These are phyloP conservation scores for Vigna mungo DNA, from an alignment of 306 rosid genomes.

Conservation along the genomic window DNA sequence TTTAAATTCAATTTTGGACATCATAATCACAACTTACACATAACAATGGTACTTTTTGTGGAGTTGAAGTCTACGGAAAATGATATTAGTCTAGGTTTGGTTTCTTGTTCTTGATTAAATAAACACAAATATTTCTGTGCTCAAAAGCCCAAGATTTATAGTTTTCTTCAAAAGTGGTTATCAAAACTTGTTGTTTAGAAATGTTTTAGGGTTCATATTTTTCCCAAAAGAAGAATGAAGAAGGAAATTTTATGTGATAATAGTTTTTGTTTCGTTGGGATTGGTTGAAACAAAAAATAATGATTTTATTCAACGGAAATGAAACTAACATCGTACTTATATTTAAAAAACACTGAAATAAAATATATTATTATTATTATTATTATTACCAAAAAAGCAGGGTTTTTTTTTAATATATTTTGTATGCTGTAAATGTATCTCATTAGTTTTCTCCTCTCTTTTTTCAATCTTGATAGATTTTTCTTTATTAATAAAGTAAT, in stretches of 20 bases:
- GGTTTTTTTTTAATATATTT: too few species aligned
- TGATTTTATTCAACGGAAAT: neutral
- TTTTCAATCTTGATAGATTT: too few species aligned
- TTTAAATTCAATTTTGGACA: slow-evolving; percentile 35
- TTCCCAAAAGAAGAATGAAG: neutral
- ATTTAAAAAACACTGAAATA: neutral
- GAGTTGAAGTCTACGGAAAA: slow-evolving; percentile 4
- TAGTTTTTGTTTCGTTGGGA: neutral
- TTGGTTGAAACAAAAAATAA: neutral
- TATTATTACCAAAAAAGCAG: neutral
- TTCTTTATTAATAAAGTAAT: too few species aligned
- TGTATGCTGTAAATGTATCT: too few species aligned
- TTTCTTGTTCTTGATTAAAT: slow-evolving; percentile 9
- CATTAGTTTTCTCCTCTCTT: too few species aligned
- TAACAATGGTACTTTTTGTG: neutral
- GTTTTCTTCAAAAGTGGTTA: neutral
- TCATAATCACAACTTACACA: slow-evolving; percentile 4
- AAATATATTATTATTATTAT: neutral
- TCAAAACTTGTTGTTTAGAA: neutral
- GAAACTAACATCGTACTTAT: neutral
- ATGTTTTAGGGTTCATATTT: slow-evolving; percentile 1
- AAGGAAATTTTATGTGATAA: neutral
- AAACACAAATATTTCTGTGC: neutral
- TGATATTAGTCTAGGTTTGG: neutral
- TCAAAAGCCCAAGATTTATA: neutral